phyloP scores from a whole-genome alignment of 495 filamentous ascomycete species.

The Xylaria castorea region DNA sequence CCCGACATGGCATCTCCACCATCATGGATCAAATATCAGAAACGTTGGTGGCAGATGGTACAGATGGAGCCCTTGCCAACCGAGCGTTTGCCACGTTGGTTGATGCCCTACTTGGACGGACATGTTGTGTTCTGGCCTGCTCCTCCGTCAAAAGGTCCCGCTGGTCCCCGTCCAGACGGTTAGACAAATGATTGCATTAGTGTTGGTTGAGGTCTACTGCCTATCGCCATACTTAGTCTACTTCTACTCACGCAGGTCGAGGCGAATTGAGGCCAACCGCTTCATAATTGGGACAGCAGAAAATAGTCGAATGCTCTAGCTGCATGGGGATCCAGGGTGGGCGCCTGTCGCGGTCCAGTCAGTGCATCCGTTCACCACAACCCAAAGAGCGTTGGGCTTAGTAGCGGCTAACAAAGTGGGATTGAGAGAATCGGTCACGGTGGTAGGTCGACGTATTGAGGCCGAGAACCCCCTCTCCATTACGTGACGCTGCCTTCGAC shows the following conservation, averaged over 20 bases:
- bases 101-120: slow-evolving; percentile 26
- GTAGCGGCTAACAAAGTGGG: background rate
- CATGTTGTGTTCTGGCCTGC: background rate
- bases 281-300: background rate
- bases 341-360: slow-evolving; percentile 14
- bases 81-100: slow-evolving; percentile 26
- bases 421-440: slow-evolving; percentile 2
- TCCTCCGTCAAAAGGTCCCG: background rate
- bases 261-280: background rate
- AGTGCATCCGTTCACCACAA: background rate
- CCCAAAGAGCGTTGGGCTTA: slow-evolving; percentile 4
- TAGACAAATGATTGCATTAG: slow-evolving; percentile 18
- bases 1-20: background rate
- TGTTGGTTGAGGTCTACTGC: slow-evolving; percentile 1
- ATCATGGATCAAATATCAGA: background rate
- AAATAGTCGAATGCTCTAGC: slow-evolving; percentile 1
- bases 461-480: slow-evolving; percentile 2
- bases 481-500: slow-evolving; percentile 20
- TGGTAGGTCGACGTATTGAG: slow-evolving; percentile 12
- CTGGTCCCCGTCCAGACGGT: background rate
- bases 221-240: background rate
- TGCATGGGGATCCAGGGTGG: slow-evolving; percentile 3
- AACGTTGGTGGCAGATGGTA: slow-evolving; percentile 13
- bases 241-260: slow-evolving; percentile 1
- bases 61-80: slow-evolving; percentile 18